Base-by-base conservation (phyloP, 2,329 filamentous ascomycete species). In the Claviceps pazoutovae region DNA sequence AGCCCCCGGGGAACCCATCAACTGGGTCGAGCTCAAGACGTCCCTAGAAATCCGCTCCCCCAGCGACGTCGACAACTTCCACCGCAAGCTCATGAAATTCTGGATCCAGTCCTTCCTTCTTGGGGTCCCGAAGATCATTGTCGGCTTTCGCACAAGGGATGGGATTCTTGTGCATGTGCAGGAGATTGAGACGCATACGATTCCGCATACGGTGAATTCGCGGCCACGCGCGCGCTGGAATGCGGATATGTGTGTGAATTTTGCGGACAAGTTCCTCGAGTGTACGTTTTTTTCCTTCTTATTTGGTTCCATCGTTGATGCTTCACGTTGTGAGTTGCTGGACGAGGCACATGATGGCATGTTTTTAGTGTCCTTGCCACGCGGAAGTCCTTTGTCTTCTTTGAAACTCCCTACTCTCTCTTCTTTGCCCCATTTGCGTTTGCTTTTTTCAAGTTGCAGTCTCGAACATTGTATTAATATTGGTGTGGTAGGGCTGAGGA, bases 41-140 rank as follows among this genome's bases (percentile, higher is more conserved):
- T 80, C 82, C n/a, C 83, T 79, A 42, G 82, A 85, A 57, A 82
- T 91, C 48, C 74, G 74, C 49, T 78, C 78, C 54, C 75, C 83
- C 1, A 76, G 80, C 46, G 86, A 93, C 60, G 74, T 81, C 62
- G 68, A 83, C 19, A 84, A 82, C 56, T 95, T 91, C 64, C 87
- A 96, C 67, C 80, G 86, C 48, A 97, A 97, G 65, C 76, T 97
- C 51, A 79, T 95, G 68, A 94, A 94, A 62, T 95, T 91, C 69
- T 98, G 93, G 93, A 88, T 91, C 14, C 93, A 97, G 66, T 95
- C 87, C 0, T 98, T 95, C 63, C 74, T 98, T 2, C 82, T 98
- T 2, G 91, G 91, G 42, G 90, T 97, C 1, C 88, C 89, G 0
- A 93, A 84, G 58, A 88, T 98, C 57, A 81, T 96, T 46, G 86